These are phyloP conservation scores for Coffea humblotiana DNA, from an alignment of 305 asterid genomes.

Conservation along the genomic window DNA sequence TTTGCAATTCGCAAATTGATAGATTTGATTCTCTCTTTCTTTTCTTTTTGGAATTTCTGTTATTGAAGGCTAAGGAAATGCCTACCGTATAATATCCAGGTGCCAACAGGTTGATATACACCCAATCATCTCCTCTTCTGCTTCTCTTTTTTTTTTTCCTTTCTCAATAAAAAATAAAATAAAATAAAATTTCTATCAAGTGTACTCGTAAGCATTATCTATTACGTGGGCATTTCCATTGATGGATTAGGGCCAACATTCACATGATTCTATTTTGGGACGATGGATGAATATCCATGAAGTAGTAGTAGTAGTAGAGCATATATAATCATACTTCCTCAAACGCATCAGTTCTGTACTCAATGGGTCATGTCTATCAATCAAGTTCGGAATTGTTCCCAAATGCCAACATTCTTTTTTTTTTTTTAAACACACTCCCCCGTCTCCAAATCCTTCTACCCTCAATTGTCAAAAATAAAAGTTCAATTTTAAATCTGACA, in stretches of 20 bases:
- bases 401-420: neutral
- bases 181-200: too few relatives aligned
- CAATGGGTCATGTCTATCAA: neutral
- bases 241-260: neutral
- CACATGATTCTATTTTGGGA: neutral
- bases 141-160: neutral
- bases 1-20: neutral
- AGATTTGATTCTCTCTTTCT: neutral
- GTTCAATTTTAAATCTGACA: too few relatives aligned
- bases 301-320: neutral
- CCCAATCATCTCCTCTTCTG: neutral
- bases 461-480: too few relatives aligned
- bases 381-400: neutral
- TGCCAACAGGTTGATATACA: neutral
- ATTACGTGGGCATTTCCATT: neutral
- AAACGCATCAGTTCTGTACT: neutral
- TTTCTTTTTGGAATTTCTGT: neutral
- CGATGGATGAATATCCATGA: neutral
- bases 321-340: neutral
- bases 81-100: neutral
- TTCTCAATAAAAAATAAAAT: neutral
- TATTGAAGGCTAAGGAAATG: neutral
- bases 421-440: too few relatives aligned
- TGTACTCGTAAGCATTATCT: neutral
- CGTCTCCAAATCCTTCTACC: too few relatives aligned